Evolutionary conservation across 2,329 filamentous ascomycete genomes (phyloP).

Genomic region (Calonectria pseudoturangicola): DNA sequence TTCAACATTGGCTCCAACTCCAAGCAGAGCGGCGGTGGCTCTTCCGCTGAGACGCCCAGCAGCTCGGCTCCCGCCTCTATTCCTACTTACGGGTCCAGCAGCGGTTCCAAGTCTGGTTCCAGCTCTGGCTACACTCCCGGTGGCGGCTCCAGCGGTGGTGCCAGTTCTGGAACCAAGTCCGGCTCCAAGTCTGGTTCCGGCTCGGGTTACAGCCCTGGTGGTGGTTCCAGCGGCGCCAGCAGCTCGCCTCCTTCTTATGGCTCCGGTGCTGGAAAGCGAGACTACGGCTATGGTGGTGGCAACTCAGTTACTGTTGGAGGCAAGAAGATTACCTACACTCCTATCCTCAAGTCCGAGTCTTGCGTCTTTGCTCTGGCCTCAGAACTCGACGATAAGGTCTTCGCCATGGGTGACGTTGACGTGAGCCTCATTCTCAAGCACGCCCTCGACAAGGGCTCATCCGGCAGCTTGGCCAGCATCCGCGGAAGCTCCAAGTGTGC

Average conservation of each 20-base stretch:
- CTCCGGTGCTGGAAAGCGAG: slow-evolving; percentile 2
- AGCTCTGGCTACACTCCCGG: neutral
- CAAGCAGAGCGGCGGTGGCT: slow-evolving; percentile 8
- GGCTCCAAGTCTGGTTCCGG: neutral
- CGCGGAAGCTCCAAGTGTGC: slow-evolving; percentile 32
- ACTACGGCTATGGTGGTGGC: neutral
- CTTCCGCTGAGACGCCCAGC: neutral
- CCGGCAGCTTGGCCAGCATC: slow-evolving; percentile 21
- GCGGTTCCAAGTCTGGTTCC: too few relatives aligned
- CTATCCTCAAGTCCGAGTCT: slow-evolving; percentile 34
- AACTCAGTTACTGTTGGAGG: neutral
- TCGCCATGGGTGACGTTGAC: slow-evolving; percentile 52
- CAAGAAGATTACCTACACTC: slow-evolving; percentile 19
- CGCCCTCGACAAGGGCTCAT: slow-evolving; percentile 33
- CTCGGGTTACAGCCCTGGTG: slow-evolving; percentile 19
- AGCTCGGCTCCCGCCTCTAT: neutral
- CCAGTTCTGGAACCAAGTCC: neutral
- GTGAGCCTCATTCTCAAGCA: slow-evolving; percentile 47
- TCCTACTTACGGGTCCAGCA: slow-evolving; percentile 8
- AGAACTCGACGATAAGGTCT: slow-evolving; percentile 30
- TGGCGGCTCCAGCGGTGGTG: slow-evolving; percentile 10
- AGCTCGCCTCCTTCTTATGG: slow-evolving; percentile 19
- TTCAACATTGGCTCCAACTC: slow-evolving; percentile 50
- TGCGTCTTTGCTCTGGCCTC: slow-evolving; percentile 39
- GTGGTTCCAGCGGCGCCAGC: neutral